phyloP scores from a whole-genome alignment of 345 rosid genomes.

The Leavenworthia alabamica region DNA sequence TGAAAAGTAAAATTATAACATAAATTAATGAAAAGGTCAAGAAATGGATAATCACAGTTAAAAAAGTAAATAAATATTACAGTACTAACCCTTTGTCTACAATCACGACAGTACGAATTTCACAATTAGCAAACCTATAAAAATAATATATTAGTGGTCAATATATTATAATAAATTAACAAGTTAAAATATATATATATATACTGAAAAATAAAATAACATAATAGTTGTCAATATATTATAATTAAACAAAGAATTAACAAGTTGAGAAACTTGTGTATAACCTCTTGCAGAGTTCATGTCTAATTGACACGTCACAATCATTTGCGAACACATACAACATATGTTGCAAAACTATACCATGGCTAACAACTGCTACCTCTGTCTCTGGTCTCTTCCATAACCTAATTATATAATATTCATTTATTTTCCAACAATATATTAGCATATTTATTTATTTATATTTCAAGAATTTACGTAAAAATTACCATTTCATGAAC shows the following conservation, averaged over 20 bases:
- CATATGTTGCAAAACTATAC: conserved; percentile 35
- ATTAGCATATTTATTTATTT: background rate
- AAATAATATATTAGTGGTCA: background rate
- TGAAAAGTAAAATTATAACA: conserved; percentile 12
- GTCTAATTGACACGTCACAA: conserved; percentile 17
- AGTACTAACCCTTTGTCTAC: conserved; percentile 31
- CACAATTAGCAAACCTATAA: conserved; percentile 30
- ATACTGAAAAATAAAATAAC: background rate
- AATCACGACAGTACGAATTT: conserved; percentile 31
- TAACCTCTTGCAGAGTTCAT: conserved; percentile 31
- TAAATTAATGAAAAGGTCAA: background rate
- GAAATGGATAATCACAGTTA: background rate
- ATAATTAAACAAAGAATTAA: background rate
- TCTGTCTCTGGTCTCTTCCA: conserved; percentile 37
- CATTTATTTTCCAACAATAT: background rate
- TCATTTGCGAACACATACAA: conserved; percentile 32
- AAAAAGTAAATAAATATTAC: background rate
- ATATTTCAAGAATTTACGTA: background rate
- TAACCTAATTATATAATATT: conserved; percentile 17
- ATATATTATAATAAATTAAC: background rate
- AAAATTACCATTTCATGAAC: conserved; percentile 32
- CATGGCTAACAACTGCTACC: conserved; percentile 35
- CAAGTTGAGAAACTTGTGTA: background rate
- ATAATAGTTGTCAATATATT: background rate
- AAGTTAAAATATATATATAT: background rate